phyloP scores from a whole-genome alignment of 2,329 filamentous ascomycete genomes.

The Fusarium sacchari region DNA sequence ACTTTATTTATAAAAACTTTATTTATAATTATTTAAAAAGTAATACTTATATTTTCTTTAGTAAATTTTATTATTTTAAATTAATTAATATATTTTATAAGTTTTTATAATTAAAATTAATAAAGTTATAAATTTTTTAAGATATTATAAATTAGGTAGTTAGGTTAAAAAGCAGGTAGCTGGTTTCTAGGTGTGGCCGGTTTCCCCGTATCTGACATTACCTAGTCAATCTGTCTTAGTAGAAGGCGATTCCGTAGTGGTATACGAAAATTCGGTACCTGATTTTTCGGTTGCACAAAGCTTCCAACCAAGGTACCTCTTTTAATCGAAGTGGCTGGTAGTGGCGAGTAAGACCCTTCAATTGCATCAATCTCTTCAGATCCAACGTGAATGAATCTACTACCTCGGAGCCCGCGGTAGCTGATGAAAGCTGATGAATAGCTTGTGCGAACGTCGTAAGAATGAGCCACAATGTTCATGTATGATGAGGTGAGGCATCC shows the following conservation, averaged over 20 bases:
- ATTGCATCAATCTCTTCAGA: conserved; percentile 4
- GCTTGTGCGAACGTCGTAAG: neutral
- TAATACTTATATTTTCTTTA: too few relatives aligned
- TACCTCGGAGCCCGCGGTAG: conserved; percentile 17
- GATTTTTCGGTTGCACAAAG: neutral
- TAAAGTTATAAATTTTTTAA: too few relatives aligned
- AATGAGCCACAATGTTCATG: conserved; percentile 16
- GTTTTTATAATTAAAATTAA: too few relatives aligned
- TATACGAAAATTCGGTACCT: conserved; percentile 25
- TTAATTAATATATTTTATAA: too few relatives aligned
- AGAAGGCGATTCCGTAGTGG: conserved; percentile 29
- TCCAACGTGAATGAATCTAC: neutral
- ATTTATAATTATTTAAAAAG: too few relatives aligned
- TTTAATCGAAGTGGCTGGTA: conserved; percentile 37
- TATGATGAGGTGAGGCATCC: conserved; percentile 21
- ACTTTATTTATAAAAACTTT: too few relatives aligned
- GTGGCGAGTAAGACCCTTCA: conserved; percentile 41
- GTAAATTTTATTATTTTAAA: too few relatives aligned
- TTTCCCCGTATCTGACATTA: neutral
- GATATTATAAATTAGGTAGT: too few relatives aligned
- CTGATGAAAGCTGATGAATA: conserved; percentile 6
- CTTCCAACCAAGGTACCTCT: conserved; percentile 14
- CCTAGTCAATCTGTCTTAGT: conserved; percentile 8
- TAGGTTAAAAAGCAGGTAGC: too few relatives aligned
- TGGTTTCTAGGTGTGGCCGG: too few relatives aligned